These are phyloP conservation scores for Yarrowia sp. DNA, from an alignment of 805 yeast genomes.

Conservation along the genomic window DNA sequence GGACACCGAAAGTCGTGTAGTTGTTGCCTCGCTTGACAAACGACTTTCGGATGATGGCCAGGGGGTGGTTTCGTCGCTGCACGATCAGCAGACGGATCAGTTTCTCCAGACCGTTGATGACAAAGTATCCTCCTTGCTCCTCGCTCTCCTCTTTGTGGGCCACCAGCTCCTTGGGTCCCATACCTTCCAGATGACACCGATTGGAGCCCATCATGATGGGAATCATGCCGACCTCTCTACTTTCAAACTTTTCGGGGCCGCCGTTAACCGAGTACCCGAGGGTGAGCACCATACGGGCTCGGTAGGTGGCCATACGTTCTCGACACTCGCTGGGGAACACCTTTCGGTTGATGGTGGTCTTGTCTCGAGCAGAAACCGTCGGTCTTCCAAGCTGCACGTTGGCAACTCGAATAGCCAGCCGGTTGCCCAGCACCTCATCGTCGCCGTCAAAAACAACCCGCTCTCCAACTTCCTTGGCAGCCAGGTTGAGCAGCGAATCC, in stretches of 20 bases:
- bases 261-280: conserved; percentile 87
- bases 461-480: conserved; percentile 85
- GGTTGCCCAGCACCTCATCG: conserved; percentile 79
- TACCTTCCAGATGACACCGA: conserved; percentile 85
- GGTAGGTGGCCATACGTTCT: conserved; percentile 85
- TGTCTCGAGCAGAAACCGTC: conserved; percentile 72
- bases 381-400: conserved; percentile 89
- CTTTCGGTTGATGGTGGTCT: conserved; percentile 75
- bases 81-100: conserved; percentile 96
- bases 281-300: conserved; percentile 77
- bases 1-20: conserved; percentile 89
- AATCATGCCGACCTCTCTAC: conserved; percentile 87
- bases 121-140: conserved; percentile 95
- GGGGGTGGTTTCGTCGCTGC: conserved; percentile 96
- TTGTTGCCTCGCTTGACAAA: conserved; percentile 93
- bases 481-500: conserved; percentile 85
- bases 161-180: conserved; percentile 84
- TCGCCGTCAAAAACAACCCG: conserved; percentile 84
- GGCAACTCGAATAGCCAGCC: conserved; percentile 80
- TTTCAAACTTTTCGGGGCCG: conserved; percentile 78
- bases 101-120: conserved; percentile 96
- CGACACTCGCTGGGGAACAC: conserved; percentile 87
- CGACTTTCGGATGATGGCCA: conserved; percentile 96
- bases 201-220: conserved; percentile 92
- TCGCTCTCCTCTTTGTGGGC: conserved; percentile 86